Evolutionary conservation across 1,139 yeast species (phyloP).

Genomic region (Blastobotrys persicus): DNA sequence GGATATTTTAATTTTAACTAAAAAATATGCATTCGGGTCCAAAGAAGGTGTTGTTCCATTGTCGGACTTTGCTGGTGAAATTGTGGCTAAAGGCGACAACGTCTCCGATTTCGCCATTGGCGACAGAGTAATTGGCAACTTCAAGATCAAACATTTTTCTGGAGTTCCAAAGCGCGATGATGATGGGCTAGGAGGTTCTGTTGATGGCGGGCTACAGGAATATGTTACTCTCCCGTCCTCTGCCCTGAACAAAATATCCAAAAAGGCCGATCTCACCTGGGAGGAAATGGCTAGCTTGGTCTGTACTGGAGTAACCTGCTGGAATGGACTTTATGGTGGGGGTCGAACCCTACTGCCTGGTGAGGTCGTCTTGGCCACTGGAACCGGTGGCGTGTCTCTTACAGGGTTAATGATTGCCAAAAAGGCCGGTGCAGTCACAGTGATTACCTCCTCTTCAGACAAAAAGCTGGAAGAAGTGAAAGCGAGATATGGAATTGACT

Average conservation of each 20-base stretch:
- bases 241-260: conserved; percentile 16
- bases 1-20: conserved; percentile 21
- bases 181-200: conserved; percentile 19
- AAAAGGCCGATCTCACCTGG: conserved; percentile 15
- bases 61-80: conserved; percentile 23
- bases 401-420: conserved; percentile 23
- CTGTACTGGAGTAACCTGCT: conserved; percentile 23
- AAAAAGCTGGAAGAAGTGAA: conserved; percentile 19
- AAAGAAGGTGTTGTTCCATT: conserved; percentile 20
- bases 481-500: conserved; percentile 17
- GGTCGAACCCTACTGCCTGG: conserved; percentile 19
- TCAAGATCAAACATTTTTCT: conserved; percentile 9
- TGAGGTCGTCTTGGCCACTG: conserved; percentile 21
- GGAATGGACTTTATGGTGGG: conserved; percentile 23
- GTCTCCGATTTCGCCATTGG: conserved; percentile 17
- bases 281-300: conserved; percentile 19
- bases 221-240: conserved; percentile 18
- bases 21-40: conserved; percentile 18
- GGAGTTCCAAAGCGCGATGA: conserved; percentile 13
- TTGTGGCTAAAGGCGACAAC: conserved; percentile 19
- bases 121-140: conserved; percentile 21
- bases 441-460: conserved; percentile 23
- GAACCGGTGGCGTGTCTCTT: conserved; percentile 24
- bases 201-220: conserved; percentile 22
- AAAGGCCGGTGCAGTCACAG: conserved; percentile 22